phyloP scores from a whole-genome alignment of 2,329 filamentous ascomycete genomes.

The Ascosphaera acerosa region DNA sequence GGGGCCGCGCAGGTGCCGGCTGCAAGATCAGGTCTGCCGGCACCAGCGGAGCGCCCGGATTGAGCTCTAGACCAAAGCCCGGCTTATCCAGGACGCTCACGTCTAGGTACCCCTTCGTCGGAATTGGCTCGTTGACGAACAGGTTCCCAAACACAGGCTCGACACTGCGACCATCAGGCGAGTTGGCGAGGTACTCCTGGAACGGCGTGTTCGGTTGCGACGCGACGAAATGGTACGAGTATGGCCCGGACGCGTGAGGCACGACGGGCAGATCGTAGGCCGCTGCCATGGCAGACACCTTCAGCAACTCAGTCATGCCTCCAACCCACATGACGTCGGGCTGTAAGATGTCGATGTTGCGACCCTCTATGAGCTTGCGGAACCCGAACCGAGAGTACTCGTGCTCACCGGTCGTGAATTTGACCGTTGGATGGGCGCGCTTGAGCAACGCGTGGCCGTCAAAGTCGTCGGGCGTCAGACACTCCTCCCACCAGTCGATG shows the following conservation, averaged over 20 bases:
- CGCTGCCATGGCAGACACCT: slow-evolving; percentile 65
- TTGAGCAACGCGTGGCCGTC: slow-evolving; percentile 81
- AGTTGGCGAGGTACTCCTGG: slow-evolving; percentile 90
- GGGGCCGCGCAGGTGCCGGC: slow-evolving; percentile 29
- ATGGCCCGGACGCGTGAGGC: slow-evolving; percentile 80
- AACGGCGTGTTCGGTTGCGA: slow-evolving; percentile 84
- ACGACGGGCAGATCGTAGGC: slow-evolving; percentile 90
- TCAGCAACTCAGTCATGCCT: slow-evolving; percentile 74
- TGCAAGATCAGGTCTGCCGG: slow-evolving; percentile 48
- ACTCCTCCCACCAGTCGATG: slow-evolving; percentile 97
- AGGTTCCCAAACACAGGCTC: slow-evolving; percentile 79
- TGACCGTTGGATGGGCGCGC: slow-evolving; percentile 64
- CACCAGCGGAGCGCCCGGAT: slow-evolving; percentile 56
- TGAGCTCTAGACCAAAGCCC: slow-evolving; percentile 71
- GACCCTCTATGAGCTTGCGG: slow-evolving; percentile 75
- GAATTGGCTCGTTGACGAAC: slow-evolving; percentile 77
- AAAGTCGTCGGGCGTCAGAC: slow-evolving; percentile 69
- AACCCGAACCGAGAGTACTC: slow-evolving; percentile 89
- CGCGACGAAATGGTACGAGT: slow-evolving; percentile 90
- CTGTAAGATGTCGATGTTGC: slow-evolving; percentile 82
- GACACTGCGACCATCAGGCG: slow-evolving; percentile 69
- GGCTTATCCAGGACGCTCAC: slow-evolving; percentile 63
- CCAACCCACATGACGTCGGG: slow-evolving; percentile 97
- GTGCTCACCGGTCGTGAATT: slow-evolving; percentile 91
- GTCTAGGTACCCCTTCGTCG: slow-evolving; percentile 55